These are phyloP conservation scores for Serendipita sp. DNA, from an alignment of 1,284 basidiomycete species.

Conservation along the genomic window DNA sequence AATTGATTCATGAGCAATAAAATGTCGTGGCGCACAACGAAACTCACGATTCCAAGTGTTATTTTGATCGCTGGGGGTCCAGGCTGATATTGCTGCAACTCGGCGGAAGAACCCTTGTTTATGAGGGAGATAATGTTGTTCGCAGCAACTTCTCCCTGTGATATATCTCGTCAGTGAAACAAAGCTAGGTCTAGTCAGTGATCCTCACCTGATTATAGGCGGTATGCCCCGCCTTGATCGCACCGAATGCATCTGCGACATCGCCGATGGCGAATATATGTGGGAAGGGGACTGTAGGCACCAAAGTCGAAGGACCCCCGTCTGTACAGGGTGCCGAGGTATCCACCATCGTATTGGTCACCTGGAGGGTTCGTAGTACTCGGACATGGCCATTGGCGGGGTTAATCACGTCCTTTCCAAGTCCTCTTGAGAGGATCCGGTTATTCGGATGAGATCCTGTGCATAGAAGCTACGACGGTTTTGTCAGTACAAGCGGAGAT, in stretches of 20 bases:
- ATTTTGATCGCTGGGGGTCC: conserved; percentile 54
- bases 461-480: conserved; percentile 18
- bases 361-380: conserved; percentile 25
- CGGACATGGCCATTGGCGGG: conserved; percentile 19
- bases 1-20: background rate
- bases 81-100: conserved; percentile 41
- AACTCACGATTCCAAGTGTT: conserved; percentile 39
- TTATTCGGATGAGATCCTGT: conserved; percentile 29
- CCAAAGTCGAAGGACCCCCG: background rate
- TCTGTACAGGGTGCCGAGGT: background rate
- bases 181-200: background rate
- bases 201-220: conserved; percentile 40
- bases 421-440: conserved; percentile 20
- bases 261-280: conserved; percentile 58
- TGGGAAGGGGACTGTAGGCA: conserved; percentile 25
- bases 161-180: conserved; percentile 15
- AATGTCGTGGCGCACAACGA: background rate
- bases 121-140: conserved; percentile 25
- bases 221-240: conserved; percentile 48
- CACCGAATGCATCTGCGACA: conserved; percentile 41
- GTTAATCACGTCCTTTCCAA: conserved; percentile 18
- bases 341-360: conserved; percentile 16
- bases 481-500: background rate
- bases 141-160: conserved; percentile 18
- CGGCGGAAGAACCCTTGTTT: conserved; percentile 16